phyloP scores from a whole-genome alignment of 306 rosid genomes.

The Biancaea sappan region DNA sequence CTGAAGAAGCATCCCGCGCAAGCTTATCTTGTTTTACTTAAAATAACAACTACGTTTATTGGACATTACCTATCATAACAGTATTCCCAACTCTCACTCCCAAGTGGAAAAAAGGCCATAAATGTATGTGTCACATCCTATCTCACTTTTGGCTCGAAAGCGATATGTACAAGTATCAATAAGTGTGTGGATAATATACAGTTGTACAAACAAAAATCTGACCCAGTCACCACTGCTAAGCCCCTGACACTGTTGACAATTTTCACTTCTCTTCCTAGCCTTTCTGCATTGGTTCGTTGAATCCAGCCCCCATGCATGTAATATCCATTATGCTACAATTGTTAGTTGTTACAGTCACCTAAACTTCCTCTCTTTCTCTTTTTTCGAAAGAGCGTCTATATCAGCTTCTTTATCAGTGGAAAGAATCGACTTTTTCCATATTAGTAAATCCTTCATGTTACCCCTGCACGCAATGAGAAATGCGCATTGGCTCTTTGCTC shows the following conservation, averaged over 20 bases:
- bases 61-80: conserved; percentile 8
- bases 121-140: conserved; percentile 8
- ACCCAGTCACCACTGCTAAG: conserved; percentile 20
- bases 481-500: neutral
- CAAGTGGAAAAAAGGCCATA: conserved; percentile 27
- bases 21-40: conserved; percentile 39
- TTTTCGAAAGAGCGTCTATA: neutral
- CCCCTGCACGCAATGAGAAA: conserved; percentile 16
- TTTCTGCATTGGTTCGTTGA: conserved; percentile 40
- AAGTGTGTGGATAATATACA: conserved; percentile 7
- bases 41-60: conserved; percentile 29
- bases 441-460: neutral
- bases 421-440: conserved; percentile 32
- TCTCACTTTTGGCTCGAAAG: conserved; percentile 43
- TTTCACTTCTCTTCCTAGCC: conserved; percentile 4
- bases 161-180: conserved; percentile 6
- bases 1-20: conserved; percentile 4
- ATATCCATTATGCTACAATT: neutral
- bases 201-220: conserved; percentile 8
- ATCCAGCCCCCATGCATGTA: conserved; percentile 26
- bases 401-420: conserved; percentile 4
- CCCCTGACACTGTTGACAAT: conserved; percentile 42
- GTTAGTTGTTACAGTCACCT: neutral
- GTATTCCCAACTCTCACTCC: conserved; percentile 24
- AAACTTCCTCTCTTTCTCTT: neutral